Conservation (phyloP, 2,329 filamentous ascomycete species). For the Paecilomyces dactylethromorphus region DNA sequence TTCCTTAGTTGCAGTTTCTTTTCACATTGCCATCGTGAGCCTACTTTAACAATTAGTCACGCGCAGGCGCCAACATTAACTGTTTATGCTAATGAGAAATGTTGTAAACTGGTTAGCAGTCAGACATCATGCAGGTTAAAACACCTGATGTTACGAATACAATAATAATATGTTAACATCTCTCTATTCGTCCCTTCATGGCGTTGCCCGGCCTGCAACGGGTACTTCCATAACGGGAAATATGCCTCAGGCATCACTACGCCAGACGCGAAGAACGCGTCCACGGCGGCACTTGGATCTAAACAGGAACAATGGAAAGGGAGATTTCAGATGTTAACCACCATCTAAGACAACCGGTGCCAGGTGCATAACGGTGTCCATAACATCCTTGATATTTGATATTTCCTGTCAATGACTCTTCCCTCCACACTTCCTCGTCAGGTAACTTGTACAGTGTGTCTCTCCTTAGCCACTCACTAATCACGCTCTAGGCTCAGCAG, state of each 20-base stretch:
- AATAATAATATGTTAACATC: neutral
- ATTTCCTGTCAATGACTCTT: neutral
- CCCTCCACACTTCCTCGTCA: neutral
- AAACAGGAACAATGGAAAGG: neutral
- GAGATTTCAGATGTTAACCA: neutral
- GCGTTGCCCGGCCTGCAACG: neutral
- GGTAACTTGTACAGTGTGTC: neutral
- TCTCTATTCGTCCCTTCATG: neutral
- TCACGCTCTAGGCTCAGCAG: neutral
- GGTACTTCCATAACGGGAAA: too few species aligned
- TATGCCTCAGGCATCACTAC: slow-evolving; percentile 8
- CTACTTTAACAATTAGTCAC: neutral
- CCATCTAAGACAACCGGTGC: neutral
- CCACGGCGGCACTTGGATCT: neutral
- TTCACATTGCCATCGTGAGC: neutral
- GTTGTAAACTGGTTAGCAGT: neutral
- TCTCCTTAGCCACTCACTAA: neutral
- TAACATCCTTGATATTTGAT: neutral
- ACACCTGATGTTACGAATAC: neutral
- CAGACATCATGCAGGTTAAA: neutral
- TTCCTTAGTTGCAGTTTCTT: neutral
- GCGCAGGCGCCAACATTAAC: neutral
- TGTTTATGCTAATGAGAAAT: neutral
- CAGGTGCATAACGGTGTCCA: neutral
- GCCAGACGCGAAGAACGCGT: slow-evolving; percentile 5